A percentile compares a stretch with the other conserved stretches of the same genome.
Conservation (phyloP, 1,284 basidiomycete species). For the Cutaneotrichosporon arboriforme region DNA sequence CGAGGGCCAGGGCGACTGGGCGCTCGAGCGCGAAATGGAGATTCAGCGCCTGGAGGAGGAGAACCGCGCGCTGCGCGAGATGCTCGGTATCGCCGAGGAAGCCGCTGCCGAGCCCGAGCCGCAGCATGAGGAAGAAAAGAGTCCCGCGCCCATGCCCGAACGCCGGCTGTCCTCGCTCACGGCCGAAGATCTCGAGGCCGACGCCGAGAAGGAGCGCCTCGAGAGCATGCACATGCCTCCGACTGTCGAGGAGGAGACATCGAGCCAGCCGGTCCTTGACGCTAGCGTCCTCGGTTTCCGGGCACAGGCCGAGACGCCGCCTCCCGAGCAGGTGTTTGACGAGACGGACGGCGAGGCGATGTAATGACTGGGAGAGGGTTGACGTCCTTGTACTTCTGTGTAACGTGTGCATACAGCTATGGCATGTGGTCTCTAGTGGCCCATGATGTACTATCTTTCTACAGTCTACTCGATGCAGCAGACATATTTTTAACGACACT, state of each 20-base stretch:
- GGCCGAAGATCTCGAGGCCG: conserved; percentile 37
- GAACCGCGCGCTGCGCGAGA: conserved; percentile 67
- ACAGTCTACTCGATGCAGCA: too few relatives aligned
- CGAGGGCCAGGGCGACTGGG: conserved; percentile 63
- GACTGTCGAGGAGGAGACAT: conserved; percentile 1
- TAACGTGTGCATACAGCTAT: background rate
- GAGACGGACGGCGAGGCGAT: conserved; percentile 19
- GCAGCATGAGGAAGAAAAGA: conserved; percentile 12
- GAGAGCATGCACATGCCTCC: conserved; percentile 9
- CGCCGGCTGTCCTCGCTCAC: conserved; percentile 35
- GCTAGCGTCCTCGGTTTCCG: conserved; percentile 15
- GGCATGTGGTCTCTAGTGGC: too few relatives aligned
- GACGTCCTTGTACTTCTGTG: background rate
- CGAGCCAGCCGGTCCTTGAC: background rate
- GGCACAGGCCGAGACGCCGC: conserved; percentile 7
- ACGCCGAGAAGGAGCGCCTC: conserved; percentile 32
- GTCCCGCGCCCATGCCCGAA: conserved; percentile 4
- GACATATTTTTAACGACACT: too few relatives aligned
- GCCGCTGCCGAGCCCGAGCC: conserved; percentile 11
- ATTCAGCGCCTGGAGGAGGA: conserved; percentile 71
- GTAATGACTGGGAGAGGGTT: background rate
- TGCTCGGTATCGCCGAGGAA: conserved; percentile 59
- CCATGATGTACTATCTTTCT: too few relatives aligned
- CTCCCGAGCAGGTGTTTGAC: conserved; percentile 18
- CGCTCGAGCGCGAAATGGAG: conserved; percentile 74